Evolutionary conservation across 768 basidiomycete species (phyloP).

Genomic region (Guyanaporus albipodus): DNA sequence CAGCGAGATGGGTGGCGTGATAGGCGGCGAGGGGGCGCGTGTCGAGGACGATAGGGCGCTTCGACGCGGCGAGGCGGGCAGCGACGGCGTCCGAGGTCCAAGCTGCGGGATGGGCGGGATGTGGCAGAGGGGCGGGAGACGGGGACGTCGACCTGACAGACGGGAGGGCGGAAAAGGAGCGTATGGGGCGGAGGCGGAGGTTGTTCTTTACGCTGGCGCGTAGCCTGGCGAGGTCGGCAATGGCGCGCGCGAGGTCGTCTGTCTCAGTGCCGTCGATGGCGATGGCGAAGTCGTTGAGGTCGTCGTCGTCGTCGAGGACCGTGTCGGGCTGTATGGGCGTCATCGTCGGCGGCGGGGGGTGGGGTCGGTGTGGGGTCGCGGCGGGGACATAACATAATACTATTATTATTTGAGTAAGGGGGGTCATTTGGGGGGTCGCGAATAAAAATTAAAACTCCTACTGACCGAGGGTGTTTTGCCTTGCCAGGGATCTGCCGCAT

Average conservation of each 20-base stretch:
- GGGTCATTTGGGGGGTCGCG: slow-evolving; percentile 20
- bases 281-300: slow-evolving; percentile 23
- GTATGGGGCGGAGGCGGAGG: slow-evolving; percentile 72
- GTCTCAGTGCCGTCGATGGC: slow-evolving; percentile 28
- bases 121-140: slow-evolving; percentile 47
- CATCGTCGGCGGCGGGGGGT: no score
- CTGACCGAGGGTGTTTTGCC: rapidly evolving
- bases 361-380: no score
- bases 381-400: no score
- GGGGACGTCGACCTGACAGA: no score
- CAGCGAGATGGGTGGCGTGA: slow-evolving; percentile 56
- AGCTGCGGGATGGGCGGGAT: slow-evolving; percentile 25
- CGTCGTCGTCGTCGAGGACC: slow-evolving; percentile 21
- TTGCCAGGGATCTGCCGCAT: not conserved
- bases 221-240: slow-evolving; percentile 64
- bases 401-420: slow-evolving; percentile 17
- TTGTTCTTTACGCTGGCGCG: slow-evolving; percentile 73
- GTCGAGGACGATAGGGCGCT: slow-evolving; percentile 73
- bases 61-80: slow-evolving; percentile 43
- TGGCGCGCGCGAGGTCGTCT: slow-evolving; percentile 62
- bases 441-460: slow-evolving; percentile 26
- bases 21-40: slow-evolving; percentile 70
- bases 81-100: slow-evolving; percentile 45
- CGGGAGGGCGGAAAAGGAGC: slow-evolving; percentile 50
- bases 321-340: slow-evolving; percentile 6